These are phyloP conservation scores for Eleusine indica DNA, from an alignment of 176 grass and related monocot genomes.

Conservation along the genomic window DNA sequence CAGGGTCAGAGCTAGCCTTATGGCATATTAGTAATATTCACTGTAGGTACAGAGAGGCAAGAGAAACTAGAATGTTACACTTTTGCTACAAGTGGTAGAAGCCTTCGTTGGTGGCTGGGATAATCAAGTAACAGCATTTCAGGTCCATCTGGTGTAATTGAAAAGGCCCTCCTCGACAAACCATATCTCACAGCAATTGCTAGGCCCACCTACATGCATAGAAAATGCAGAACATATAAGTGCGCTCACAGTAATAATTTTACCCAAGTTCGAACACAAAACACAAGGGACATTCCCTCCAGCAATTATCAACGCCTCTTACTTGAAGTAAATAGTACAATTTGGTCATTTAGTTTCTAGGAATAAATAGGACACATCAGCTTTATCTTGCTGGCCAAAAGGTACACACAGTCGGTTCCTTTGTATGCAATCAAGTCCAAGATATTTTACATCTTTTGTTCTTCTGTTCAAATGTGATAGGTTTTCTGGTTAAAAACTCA, in stretches of 20 bases:
- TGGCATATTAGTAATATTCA: slow-evolving; percentile 11
- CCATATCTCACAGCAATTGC: slow-evolving; percentile 86
- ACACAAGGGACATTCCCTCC: slow-evolving; percentile 11
- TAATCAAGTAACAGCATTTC: slow-evolving; percentile 92
- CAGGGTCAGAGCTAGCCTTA: slow-evolving; percentile 9
- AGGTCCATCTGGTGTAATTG: slow-evolving; percentile 72
- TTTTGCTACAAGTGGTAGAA: slow-evolving; percentile 91
- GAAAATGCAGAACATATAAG: slow-evolving; percentile 24
- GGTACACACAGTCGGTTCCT: neutral
- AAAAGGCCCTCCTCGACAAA: slow-evolving; percentile 92
- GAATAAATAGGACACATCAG: neutral
- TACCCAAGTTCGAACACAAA: slow-evolving; percentile 13
- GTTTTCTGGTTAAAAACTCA: neutral
- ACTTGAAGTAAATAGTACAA: neutral
- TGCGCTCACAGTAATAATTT: neutral
- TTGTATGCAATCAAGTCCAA: slow-evolving; percentile 12
- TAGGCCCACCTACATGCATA: slow-evolving; percentile 66
- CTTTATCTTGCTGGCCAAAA: slow-evolving; percentile 7
- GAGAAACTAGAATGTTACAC: slow-evolving; percentile 55
- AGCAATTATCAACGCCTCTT: neutral
- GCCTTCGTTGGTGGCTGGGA: slow-evolving; percentile 89
- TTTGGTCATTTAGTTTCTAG: neutral
- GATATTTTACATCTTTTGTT: slow-evolving; percentile 14
- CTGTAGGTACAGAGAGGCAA: slow-evolving; percentile 6
- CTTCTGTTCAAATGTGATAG: neutral